Evolutionary conservation across 495 filamentous ascomycete genomes (phyloP), one percentile per base, ranked within the genome.

Genomic region (Evansstolkia leycettana): DNA sequence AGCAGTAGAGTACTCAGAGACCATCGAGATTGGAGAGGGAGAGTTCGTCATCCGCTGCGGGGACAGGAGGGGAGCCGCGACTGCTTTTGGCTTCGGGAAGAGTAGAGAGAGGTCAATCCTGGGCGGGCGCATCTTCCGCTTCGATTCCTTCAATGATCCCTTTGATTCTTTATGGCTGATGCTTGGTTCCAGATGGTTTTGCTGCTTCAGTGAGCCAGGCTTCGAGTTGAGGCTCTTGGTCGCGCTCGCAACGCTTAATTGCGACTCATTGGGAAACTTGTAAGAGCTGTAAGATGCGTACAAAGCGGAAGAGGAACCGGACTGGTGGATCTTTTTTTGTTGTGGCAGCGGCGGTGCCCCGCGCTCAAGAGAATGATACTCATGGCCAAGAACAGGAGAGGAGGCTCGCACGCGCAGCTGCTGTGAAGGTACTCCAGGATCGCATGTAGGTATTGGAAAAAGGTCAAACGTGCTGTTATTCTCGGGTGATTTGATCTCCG

Each of bases 31-130:
- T 1, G 62, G 51, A 5, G 64, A 63, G 1, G 64, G 64, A 0
- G 64, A 69, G n/a, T 52, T 39, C 8, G 58, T 58, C 50, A 64
- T 55, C 2, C 62, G 58, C 23, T 67, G 64, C 8, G 64, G 64
- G 3, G 64, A 69, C 11, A 69, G 41, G 15, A 67, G 51, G 25
- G 55, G 60, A 8, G 54, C 38, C 11, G 42, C 28, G 13, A 31
- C 42, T 16, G 55, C 40, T 19, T 53, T 51, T 1, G 64, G 64
- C 38, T 65, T 69, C 8, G 64, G 64, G 40, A 69, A 69, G 13
- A 69, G 43, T 2, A 62, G 39, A 13, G 64, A 69, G 10, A 69
- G 51, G 29, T 69, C 64, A 34, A 69, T 57, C 20, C 55, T 42
- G 7, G 56, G 52, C 19, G 64, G 61, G 10, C 63, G 60, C 29